Base-by-base conservation (phyloP, 2,329 filamentous ascomycete species). In the Monilinia fructicola region DNA sequence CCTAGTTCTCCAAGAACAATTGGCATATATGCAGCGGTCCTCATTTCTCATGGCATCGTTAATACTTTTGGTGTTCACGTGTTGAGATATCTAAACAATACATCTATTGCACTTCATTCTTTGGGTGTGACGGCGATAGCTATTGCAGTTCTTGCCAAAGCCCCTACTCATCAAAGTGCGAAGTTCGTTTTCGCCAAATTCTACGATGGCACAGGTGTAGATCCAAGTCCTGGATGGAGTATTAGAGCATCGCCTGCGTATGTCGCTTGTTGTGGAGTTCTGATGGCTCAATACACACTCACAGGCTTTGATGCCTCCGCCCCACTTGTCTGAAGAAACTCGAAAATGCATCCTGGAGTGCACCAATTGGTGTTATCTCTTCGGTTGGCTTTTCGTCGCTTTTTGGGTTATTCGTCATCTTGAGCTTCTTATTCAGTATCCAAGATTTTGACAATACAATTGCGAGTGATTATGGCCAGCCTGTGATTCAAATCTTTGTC, bases 351-450 rank as follows among this genome's bases (percentile, higher is more conserved):
- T 79, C 81, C 12, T 85, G 84, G 83, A 81, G 79, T 50, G 85
- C 85, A 0, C 85, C 85, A 0, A 81, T 86, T 35, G 85, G 85
- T 14, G 84, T 87, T 0, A 77, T 87, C 3, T 84, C 81, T 46
- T 85, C 82, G 0, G 82, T 87, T 28, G 82, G 81, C 4, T 83
- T 84, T 74, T 84, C 82, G 10, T 79, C 83, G 1, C 58, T 85
- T 23, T 86, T 86, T 72, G 84, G 84, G n/a, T 84, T 85, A 73
- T 85, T 86, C 70, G 81, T 86, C n/a, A 75, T 87, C 44, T 76
- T 87, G 58, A 80, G 82, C 55, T 81, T 86, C 62, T 76, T 87
- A 10, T 87, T 87, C 74, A 84, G 81, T 4, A 84, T 87, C 70
- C 85, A 87, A 73, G 81, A 87, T 74, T 84, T 86, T 67, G 78